Evolutionary conservation across 2,329 filamentous ascomycete species (phyloP).

Genomic region (Beauveria varroae): DNA sequence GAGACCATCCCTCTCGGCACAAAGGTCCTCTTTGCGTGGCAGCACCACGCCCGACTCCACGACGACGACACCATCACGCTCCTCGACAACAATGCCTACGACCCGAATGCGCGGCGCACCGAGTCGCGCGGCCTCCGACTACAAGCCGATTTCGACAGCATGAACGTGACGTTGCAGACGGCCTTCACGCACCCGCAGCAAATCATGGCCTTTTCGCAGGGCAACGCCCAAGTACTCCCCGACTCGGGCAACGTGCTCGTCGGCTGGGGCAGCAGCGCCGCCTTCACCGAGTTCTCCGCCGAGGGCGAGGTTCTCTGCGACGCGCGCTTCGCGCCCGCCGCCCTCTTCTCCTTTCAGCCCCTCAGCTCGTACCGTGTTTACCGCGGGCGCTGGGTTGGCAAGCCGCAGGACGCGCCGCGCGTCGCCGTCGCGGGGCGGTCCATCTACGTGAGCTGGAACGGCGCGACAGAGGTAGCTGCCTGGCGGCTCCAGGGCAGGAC

Average conservation of each 20-base stretch:
- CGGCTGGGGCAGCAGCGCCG: slow-evolving; percentile 46
- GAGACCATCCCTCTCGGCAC: slow-evolving; percentile 23
- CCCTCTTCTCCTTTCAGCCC: slow-evolving; percentile 10
- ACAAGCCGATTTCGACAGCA: slow-evolving; percentile 33
- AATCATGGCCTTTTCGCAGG: slow-evolving; percentile 39
- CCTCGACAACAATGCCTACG: slow-evolving; percentile 44
- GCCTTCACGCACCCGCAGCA: slow-evolving; percentile 40
- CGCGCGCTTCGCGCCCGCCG: slow-evolving; percentile 17
- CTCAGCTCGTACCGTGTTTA: slow-evolving; percentile 12
- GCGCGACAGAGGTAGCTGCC: slow-evolving; percentile 12
- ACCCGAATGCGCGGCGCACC: slow-evolving; percentile 10
- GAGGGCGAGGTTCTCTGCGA: slow-evolving; percentile 44
- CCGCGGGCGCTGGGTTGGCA: slow-evolving; percentile 10
- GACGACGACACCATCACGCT: slow-evolving; percentile 38
- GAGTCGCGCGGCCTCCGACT: slow-evolving; percentile 39
- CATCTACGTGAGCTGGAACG: slow-evolving; percentile 14
- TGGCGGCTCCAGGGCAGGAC: slow-evolving; percentile 9
- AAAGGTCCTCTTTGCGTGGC: slow-evolving; percentile 34
- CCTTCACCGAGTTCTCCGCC: slow-evolving; percentile 35
- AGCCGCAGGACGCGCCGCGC: slow-evolving; percentile 4
- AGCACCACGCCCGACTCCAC: slow-evolving; percentile 41
- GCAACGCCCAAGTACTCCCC: slow-evolving; percentile 39
- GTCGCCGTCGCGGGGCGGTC: not conserved
- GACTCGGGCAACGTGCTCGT: slow-evolving; percentile 44
- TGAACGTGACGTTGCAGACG: slow-evolving; percentile 36